Percentiles rank a stretch among this genome's conserved stretches.
Evolutionary conservation across 306 rosid species (phyloP).

Genomic region (Trifolium pratense): DNA sequence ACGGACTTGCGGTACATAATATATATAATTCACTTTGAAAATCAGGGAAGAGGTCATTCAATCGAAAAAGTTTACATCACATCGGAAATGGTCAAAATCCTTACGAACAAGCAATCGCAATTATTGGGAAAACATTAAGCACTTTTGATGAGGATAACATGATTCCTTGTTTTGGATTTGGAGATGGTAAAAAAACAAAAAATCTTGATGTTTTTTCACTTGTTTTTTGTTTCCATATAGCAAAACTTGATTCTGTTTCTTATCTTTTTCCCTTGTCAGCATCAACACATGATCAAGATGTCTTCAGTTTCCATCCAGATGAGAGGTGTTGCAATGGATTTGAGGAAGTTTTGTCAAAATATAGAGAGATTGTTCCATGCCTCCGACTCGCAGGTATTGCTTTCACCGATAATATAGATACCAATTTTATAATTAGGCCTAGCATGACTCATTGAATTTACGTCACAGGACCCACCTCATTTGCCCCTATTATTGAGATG

Average conservation of each 20-base stretch:
- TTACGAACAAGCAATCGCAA: slow-evolving; percentile 83
- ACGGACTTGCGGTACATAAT: slow-evolving; percentile 22
- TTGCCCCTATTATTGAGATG: slow-evolving; percentile 93
- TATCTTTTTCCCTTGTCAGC: slow-evolving; percentile 45
- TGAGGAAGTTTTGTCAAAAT: slow-evolving; percentile 72
- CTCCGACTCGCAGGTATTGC: slow-evolving; percentile 77
- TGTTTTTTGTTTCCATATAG: slow-evolving; percentile 23
- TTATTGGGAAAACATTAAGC: slow-evolving; percentile 78
- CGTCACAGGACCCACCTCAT: slow-evolving; percentile 84
- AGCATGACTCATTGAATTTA: slow-evolving; percentile 22
- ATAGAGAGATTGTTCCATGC: slow-evolving; percentile 73
- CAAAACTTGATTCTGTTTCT: slow-evolving; percentile 22
- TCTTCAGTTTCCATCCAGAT: slow-evolving; percentile 71
- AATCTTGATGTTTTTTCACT: slow-evolving; percentile 19
- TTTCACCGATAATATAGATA: not conserved
- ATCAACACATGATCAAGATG: slow-evolving; percentile 82
- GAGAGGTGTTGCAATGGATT: slow-evolving; percentile 71
- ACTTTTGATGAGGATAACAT: slow-evolving; percentile 82
- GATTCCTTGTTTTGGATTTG: slow-evolving; percentile 94
- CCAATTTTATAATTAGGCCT: slow-evolving; percentile 15
- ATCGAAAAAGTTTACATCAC: slow-evolving; percentile 81
- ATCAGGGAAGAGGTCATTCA: slow-evolving; percentile 81
- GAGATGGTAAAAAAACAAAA: slow-evolving; percentile 65
- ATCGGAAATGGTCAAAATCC: slow-evolving; percentile 73
- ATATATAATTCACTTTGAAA: slow-evolving; percentile 28